Evolutionary conservation across 192 early-diverging fungal genomes (phyloP).

Genomic region (Haplosporangium gracile): DNA sequence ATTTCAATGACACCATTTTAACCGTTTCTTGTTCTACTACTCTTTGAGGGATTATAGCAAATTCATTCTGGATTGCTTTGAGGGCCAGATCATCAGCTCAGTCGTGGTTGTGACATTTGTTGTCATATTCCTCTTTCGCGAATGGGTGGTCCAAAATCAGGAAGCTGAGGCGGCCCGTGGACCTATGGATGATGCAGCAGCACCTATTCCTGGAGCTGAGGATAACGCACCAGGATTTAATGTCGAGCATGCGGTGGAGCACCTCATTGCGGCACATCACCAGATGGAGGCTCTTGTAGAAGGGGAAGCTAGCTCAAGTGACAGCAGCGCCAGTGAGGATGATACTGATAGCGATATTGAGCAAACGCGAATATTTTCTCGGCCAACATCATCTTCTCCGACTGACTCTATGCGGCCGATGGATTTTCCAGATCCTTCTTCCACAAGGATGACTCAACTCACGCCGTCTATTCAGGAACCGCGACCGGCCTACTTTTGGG

Average conservation of each 20-base stretch:
- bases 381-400: background rate
- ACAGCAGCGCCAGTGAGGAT: constrained; percentile 5
- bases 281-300: constrained; percentile 50
- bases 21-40: background rate
- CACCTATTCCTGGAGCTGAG: constrained; percentile 17
- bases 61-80: constrained; percentile 79
- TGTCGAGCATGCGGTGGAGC: constrained; percentile 48
- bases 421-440: background rate
- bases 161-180: constrained; percentile 6
- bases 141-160: constrained; percentile 85
- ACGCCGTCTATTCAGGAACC: background rate
- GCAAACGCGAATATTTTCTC: background rate
- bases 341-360: constrained; percentile 2
- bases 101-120: constrained; percentile 84
- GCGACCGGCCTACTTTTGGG: constrained; percentile 18
- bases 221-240: constrained; percentile 29
- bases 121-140: constrained; percentile 82
- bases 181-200: constrained; percentile 9
- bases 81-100: constrained; percentile 88
- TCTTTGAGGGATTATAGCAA: constrained; percentile 17
- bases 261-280: constrained; percentile 47
- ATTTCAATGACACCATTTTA: background rate
- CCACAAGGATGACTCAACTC: background rate
- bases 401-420: background rate
- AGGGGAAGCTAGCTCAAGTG: constrained; percentile 32